Conservation (phyloP, 2,329 filamentous ascomycete genomes). For the Fusarium algeriense region DNA sequence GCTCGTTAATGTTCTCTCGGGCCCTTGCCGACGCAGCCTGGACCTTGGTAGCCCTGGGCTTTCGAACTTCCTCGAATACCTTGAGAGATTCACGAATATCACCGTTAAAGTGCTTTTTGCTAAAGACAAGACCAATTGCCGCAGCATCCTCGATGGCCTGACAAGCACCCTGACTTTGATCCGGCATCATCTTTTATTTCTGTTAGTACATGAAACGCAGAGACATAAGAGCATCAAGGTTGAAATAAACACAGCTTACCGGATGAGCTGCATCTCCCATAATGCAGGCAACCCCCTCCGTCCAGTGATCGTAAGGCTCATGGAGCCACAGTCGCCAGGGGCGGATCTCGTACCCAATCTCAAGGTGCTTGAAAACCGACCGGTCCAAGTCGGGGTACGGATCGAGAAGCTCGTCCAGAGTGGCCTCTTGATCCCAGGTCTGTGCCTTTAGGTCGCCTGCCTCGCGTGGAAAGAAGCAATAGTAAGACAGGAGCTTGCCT, state of each 20-base stretch:
- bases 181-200: constrained; percentile 1
- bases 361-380: neutral
- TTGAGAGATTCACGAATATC: neutral
- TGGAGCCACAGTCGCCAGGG: constrained; percentile 5
- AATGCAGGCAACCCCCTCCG: neutral
- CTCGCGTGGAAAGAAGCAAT: neutral
- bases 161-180: constrained; percentile 6
- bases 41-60: neutral
- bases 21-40: constrained; percentile 3
- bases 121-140: neutral
- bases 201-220: neutral
- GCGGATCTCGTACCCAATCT: constrained; percentile 2
- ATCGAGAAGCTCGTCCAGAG: neutral
- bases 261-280: constrained; percentile 8
- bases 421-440: neutral
- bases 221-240: neutral
- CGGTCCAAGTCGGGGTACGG: neutral
- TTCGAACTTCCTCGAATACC: neutral
- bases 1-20: constrained; percentile 5
- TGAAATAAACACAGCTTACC: neutral
- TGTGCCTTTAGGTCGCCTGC: neutral
- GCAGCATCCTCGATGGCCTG: constrained; percentile 4
- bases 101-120: neutral
- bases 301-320: neutral
- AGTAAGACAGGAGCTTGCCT: constrained; percentile 5